Conservation (phyloP, 352 stramenopile genomes). For the Globisporangium barbulae region DNA sequence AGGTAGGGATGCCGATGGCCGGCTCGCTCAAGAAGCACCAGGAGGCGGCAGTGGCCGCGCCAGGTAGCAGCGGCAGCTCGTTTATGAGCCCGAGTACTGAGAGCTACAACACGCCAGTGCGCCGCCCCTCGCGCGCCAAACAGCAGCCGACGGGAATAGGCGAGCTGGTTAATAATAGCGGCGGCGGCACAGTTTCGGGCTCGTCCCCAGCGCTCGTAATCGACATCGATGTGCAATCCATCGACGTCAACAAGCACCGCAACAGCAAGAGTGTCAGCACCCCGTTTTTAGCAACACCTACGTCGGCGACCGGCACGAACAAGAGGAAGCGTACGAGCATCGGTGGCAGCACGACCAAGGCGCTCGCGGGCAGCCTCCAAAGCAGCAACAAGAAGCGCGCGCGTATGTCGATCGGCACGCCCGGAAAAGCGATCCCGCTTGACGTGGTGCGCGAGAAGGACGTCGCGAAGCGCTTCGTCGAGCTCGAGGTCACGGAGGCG, state of each 20-base stretch:
- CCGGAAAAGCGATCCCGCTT: constrained; percentile 73
- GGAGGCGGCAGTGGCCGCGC: constrained; percentile 5
- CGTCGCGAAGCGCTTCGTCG: constrained; percentile 71
- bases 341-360: constrained; percentile 25
- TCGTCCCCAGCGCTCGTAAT: not conserved
- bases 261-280: not conserved
- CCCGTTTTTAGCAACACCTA: not conserved
- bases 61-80: not conserved
- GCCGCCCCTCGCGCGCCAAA: constrained; percentile 2
- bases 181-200: not conserved
- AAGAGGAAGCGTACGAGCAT: constrained; percentile 61
- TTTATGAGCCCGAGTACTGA: constrained; percentile 1
- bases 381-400: constrained; percentile 53
- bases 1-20: constrained; percentile 16
- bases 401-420: constrained; percentile 58
- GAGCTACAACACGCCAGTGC: constrained; percentile 16
- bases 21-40: constrained; percentile 18
- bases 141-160: not conserved
- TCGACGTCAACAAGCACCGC: constrained; percentile 18
- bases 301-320: constrained; percentile 15
- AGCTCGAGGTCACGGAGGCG: constrained; percentile 80
- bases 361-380: constrained; percentile 13
- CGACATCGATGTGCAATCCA: constrained; percentile 16
- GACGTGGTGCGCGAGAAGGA: constrained; percentile 50
- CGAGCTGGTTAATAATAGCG: constrained; percentile 16